Base-by-base conservation (phyloP, 2,329 filamentous ascomycete species). In the Ciborinia camelliae region DNA sequence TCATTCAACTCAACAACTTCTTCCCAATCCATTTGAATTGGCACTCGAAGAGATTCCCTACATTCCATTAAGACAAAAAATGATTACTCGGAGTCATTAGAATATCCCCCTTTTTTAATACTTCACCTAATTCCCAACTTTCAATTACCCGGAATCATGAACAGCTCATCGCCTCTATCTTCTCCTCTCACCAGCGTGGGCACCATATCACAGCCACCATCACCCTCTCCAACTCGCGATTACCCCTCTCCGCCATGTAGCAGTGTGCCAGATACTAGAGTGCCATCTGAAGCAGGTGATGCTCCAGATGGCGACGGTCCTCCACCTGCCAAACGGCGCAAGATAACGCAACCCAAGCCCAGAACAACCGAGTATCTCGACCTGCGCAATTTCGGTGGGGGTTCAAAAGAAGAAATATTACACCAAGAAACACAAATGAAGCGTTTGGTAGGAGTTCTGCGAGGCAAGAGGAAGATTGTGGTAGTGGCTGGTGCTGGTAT, bases 401-500 rank as follows among this genome's bases (percentile, higher is more conserved):
- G 86, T 52, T 62, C 65, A 26, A 67, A 72, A 55, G 79, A 79
- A 47, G 80, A 82, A 57, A 75, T 79, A 48, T 76, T 80, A 59
- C 80, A 84, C 45, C 85, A 94, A 67, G 78, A 83, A 68, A 76
- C 79, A 37, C 83, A 88, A 72, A 80, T 97, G 47, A 84, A 90
- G 67, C 84, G 87, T 64, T 81, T 99, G 37, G 79, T 93, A 52
- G 85, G 87, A 51, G 88, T 88, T 30, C 78, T 99, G 64, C 89
- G 90, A 73, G 92, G 90, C 74, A 95, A 95, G 81, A 91, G 93
- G 79, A 97, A 97, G 80, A 96, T 99, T 75, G 92, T 99, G 41
- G 91, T 98, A 60, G 90, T 99, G 76, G 95, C 94, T 54, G 95
- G 95, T 65, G 95, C 95, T 69, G 95, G 95, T 68, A 99, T 99